Base-by-base conservation (phyloP, 2,329 filamentous ascomycete genomes). In the Simplicillium aogashimaense region DNA sequence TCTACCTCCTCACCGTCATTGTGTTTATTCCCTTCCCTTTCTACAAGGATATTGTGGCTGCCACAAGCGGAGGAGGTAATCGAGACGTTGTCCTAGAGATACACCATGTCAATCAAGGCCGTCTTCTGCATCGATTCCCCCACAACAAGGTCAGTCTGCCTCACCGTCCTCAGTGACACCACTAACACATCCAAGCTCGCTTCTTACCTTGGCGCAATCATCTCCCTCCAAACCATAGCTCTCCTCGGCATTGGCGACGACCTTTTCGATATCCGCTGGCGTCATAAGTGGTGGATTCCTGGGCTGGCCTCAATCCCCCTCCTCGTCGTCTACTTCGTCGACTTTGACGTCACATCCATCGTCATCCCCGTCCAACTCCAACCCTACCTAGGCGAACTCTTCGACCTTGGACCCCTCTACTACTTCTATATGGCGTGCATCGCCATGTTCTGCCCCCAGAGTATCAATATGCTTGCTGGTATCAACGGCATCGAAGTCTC, bases 381-480 rank as follows among this genome's bases (percentile, higher is more conserved):
- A 56, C 79, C 79, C 13, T 94, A 92, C 55, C 70, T 95, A 8
- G 89, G 89, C 45, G 78, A 86, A 50, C 75, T 95, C 37, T 73
- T 97, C 57, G 81, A 97, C 58, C 76, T 97, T 7, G 83, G 83
- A 28, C 63, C 76, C 58, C 66, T 86, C 42, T 98, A 98, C 74
- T 98, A 98, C 66, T 67, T 82, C 55, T 98, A 97, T 72, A 98
- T 98, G 92, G 86, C 87, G 39, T 83, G 85, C 42, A 76, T 98
- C 50, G 86, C 90, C 57, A 98, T 98, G 61, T 98, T 98, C 69
- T 94, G 88, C 51, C 89, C 92, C 7, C 97, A 98, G 66, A 88
- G 87, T 61, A 98, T 98, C 75, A 98, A 98, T 69, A 98, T 98
- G 65, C 71, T 98, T n/a, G 92, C 92, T 0, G 92, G 92, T n/a